These are phyloP conservation scores for Pholiota microspora DNA, from an alignment of 768 basidiomycete genomes.

Conservation along the genomic window DNA sequence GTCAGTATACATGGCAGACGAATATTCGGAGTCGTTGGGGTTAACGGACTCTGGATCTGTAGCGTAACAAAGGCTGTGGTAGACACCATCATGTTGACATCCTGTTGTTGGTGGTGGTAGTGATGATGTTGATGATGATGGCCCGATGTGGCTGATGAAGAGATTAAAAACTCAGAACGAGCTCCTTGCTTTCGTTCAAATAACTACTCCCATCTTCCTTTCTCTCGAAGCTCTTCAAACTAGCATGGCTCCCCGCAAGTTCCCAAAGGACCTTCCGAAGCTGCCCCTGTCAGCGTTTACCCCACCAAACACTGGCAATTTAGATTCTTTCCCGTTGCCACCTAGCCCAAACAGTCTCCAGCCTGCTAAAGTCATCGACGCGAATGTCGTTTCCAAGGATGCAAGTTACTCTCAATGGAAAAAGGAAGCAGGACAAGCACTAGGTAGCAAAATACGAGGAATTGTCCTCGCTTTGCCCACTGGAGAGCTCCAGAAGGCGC, in stretches of 20 bases:
- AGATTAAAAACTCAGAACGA: conserved; percentile 18
- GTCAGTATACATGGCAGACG: conserved; percentile 26
- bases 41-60: conserved; percentile 15
- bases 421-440: conserved; percentile 43
- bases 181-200: conserved; percentile 8
- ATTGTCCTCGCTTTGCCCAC: conserved; percentile 55
- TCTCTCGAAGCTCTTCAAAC: conserved; percentile 8
- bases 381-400: conserved; percentile 51
- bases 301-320: conserved; percentile 64
- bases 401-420: conserved; percentile 49
- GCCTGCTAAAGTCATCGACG: conserved; percentile 66
- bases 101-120: conserved; percentile 11
- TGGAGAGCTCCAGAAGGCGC: conserved; percentile 39
- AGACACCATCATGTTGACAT: conserved; percentile 5
- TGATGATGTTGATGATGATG: conserved; percentile 14
- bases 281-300: conserved; percentile 77
- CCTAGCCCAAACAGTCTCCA: conserved; percentile 67
- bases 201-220: conserved; percentile 8
- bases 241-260: conserved; percentile 45
- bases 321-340: conserved; percentile 65
- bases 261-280: conserved; percentile 61
- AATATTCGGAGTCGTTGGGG: conserved; percentile 9
- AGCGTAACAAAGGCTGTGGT: conserved; percentile 6
- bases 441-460: conserved; percentile 47
- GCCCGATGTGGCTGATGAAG: conserved; percentile 21